Evolutionary conservation across 2,329 filamentous ascomycete species (phyloP).

Genomic region (Ceratocystis destructans): DNA sequence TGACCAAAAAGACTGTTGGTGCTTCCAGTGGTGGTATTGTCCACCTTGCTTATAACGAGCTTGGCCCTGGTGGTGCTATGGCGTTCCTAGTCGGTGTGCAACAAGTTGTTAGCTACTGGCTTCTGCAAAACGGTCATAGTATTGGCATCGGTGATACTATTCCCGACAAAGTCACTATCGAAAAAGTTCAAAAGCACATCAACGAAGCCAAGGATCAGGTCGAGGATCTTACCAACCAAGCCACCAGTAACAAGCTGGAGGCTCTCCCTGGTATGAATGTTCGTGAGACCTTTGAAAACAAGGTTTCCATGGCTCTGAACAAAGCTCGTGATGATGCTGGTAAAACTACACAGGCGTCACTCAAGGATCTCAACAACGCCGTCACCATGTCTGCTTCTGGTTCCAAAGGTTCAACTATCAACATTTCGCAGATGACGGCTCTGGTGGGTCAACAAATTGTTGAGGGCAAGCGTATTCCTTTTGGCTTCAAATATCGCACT

Average conservation of each 20-base stretch:
- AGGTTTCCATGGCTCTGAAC: slow-evolving; percentile 88
- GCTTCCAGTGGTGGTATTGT: slow-evolving; percentile 82
- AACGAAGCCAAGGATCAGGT: slow-evolving; percentile 71
- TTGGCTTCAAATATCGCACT: slow-evolving; percentile 96
- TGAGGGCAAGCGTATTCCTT: slow-evolving; percentile 96
- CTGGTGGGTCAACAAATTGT: slow-evolving; percentile 96
- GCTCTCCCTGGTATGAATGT: slow-evolving; percentile 97
- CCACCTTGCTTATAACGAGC: slow-evolving; percentile 92
- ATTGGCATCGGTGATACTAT: slow-evolving; percentile 98
- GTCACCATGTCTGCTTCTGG: slow-evolving; percentile 93
- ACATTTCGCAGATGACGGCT: slow-evolving; percentile 98
- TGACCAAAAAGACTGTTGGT: slow-evolving; percentile 90
- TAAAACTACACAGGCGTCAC: slow-evolving; percentile 76
- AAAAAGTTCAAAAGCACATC: slow-evolving; percentile 71
- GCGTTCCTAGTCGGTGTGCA: slow-evolving; percentile 93
- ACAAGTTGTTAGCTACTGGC: slow-evolving; percentile 92
- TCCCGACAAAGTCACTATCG: slow-evolving; percentile 72
- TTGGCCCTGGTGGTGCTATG: slow-evolving; percentile 73
- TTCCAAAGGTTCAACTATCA: slow-evolving; percentile 97
- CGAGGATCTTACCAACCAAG: slow-evolving; percentile 56
- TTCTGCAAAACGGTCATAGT: slow-evolving; percentile 89
- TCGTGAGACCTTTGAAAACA: slow-evolving; percentile 94
- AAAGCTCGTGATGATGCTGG: slow-evolving; percentile 92
- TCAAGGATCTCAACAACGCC: slow-evolving; percentile 94
- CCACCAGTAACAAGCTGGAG: slow-evolving; percentile 78